Percentiles rank a stretch among this genome's conserved stretches.
These are phyloP conservation scores for Rutstroemia sp. DNA, from an alignment of 2,329 filamentous ascomycete genomes.

Conservation along the genomic window DNA sequence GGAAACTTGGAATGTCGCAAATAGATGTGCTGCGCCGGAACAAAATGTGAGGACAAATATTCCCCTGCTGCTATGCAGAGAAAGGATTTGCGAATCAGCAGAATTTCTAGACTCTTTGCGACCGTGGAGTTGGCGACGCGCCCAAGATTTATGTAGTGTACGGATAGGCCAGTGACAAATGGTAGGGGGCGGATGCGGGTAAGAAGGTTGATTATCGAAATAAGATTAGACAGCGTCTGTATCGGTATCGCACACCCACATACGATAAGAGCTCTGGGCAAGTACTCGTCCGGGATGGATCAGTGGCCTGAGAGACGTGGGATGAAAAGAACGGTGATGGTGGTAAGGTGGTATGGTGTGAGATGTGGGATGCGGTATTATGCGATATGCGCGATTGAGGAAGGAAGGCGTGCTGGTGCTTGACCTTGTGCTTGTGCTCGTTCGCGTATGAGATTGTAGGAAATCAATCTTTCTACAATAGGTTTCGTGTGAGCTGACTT, in stretches of 20 bases:
- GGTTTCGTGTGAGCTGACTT: slow-evolving; percentile 9
- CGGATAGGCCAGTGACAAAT: not conserved
- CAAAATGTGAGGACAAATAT: not conserved
- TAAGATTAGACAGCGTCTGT: slow-evolving; percentile 7
- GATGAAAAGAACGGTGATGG: not conserved
- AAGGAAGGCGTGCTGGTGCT: not conserved
- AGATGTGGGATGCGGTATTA: not conserved
- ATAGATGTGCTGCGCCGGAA: slow-evolving; percentile 2
- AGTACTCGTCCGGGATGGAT: not conserved
- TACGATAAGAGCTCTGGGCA: slow-evolving; percentile 7
- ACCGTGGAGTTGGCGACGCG: slow-evolving; percentile 8
- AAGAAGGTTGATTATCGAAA: slow-evolving; percentile 11
- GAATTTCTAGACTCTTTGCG: slow-evolving; percentile 9
- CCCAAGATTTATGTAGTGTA: slow-evolving; percentile 7
- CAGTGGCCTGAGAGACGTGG: not conserved
- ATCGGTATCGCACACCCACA: not conserved
- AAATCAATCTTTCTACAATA: not conserved
- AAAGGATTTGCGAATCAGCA: not conserved
- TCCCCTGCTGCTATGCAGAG: not conserved
- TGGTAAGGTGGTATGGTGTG: not conserved
- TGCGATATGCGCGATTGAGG: slow-evolving; percentile 1
- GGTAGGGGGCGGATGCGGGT: slow-evolving; percentile 7
- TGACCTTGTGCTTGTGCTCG: not conserved
- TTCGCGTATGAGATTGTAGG: not conserved
- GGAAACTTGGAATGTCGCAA: slow-evolving; percentile 9